Base-by-base conservation (phyloP, 768 basidiomycete species). In the Megacollybia marginata region DNA sequence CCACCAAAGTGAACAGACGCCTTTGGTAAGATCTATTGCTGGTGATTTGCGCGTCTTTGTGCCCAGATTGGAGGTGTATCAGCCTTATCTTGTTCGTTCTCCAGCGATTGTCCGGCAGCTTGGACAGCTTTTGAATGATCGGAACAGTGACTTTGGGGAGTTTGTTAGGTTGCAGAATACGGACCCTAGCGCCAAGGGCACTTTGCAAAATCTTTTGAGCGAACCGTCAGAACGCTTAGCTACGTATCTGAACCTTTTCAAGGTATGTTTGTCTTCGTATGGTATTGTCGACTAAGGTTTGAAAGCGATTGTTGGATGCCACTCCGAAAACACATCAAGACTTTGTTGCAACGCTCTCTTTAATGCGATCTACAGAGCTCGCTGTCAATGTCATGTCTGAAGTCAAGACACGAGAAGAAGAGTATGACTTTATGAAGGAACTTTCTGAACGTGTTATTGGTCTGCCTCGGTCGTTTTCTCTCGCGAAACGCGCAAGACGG, bases 391-490 rank as follows among this genome's bases (percentile, higher is more conserved):
- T 85, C 2, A 78, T 96, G 67, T 82, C 83, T 36, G 91, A 92
- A 58, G 90, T 94, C 54, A 92, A 93, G 59, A 65, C 76, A 10
- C 78, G 89, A 16, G 92, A 94, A 63, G 89, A 92, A 47, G 89
- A 92, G 53, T 90, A 93, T 60, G 81, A 83, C n/a, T 65, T 79
- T 34, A 70, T 89, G 33, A 87, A 86, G 61, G 64, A 72, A 16
- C 71, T 90, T 16, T 67, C 79, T 12, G 61, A 66, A 6, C 74
- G 76, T 0, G 78, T 94, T 52, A 69, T 75, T 19, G 85, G 85
- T 1, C 60, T 88, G 4, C 74, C 81, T 1, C 63, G 74, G 1
- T 59, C 71, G 1, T 65, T 70, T 1, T 75, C 71, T 19, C 71
- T 95, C 1, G 83, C 85, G 1, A 72, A 71, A 28, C 73, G 91